Conservation (phyloP, 208 protist species). For the Trypanosoma brucei region DNA sequence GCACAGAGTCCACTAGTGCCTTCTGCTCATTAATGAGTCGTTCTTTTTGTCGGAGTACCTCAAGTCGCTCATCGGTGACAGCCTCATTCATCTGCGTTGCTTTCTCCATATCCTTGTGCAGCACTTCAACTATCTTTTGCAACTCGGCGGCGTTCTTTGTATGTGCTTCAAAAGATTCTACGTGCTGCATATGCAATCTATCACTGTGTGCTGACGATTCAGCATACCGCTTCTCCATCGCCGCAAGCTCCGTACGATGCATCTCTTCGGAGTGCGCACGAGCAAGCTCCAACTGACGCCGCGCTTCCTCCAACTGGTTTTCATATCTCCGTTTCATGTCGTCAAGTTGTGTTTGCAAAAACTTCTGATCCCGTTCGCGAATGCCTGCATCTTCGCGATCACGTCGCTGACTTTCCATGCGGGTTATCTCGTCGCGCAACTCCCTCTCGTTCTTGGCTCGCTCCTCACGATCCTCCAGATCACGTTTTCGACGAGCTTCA, state of each 20-base stretch:
- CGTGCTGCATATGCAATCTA: constrained; percentile 53
- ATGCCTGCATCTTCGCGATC: constrained; percentile 38
- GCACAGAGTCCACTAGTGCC: constrained; percentile 45
- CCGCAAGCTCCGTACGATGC: constrained; percentile 51
- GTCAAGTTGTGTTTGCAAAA: constrained; percentile 65
- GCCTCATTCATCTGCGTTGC: constrained; percentile 60
- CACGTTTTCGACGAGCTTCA: constrained; percentile 65
- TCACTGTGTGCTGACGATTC: constrained; percentile 47
- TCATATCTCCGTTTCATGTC: constrained; percentile 62
- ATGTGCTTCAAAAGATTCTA: constrained; percentile 46
- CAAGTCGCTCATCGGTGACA: constrained; percentile 59
- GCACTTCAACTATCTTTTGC: constrained; percentile 48
- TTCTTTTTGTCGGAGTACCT: constrained; percentile 47
- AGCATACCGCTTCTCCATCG: constrained; percentile 72
- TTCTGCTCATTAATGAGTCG: constrained; percentile 55
- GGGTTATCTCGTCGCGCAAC: constrained; percentile 56
- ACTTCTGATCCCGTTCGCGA: constrained; percentile 51
- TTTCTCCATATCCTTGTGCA: constrained; percentile 66
- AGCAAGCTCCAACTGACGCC: constrained; percentile 61
- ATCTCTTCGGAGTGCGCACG: constrained; percentile 60
- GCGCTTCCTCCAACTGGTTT: constrained; percentile 65
- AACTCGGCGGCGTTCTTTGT: constrained; percentile 54
- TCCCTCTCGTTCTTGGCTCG: constrained; percentile 65
- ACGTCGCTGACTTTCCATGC: constrained; percentile 70
- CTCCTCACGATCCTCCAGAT: constrained; percentile 68